Evolutionary conservation across 345 rosid genomes (phyloP).

Genomic region (Arabis alpina): DNA sequence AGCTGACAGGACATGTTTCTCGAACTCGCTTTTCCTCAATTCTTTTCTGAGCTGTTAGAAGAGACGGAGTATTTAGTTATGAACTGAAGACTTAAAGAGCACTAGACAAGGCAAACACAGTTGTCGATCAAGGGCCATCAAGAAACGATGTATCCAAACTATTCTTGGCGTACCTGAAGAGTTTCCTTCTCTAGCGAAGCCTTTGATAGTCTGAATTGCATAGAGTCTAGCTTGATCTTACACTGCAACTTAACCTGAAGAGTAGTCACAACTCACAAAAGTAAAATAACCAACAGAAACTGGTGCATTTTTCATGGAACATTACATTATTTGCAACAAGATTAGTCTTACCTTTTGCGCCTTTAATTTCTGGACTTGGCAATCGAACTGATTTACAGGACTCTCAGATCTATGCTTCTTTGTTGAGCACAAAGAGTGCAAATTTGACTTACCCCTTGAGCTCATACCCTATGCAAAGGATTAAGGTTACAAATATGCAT

Average conservation of each 20-base stretch:
- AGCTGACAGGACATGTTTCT: constrained; percentile 64
- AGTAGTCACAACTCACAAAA: constrained; percentile 19
- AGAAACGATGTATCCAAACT: background rate
- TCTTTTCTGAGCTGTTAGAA: constrained; percentile 77
- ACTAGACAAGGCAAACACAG: constrained; percentile 3
- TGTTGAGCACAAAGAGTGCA: constrained; percentile 56
- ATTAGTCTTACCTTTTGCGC: constrained; percentile 67
- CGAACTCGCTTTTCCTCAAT: constrained; percentile 63
- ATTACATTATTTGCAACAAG: constrained; percentile 13
- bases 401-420: constrained; percentile 34
- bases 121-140: background rate
- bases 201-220: constrained; percentile 73
- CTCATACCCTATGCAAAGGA: constrained; percentile 55
- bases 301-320: constrained; percentile 4
- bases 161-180: constrained; percentile 63
- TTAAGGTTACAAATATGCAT: constrained; percentile 16
- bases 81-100: background rate
- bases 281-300: constrained; percentile 13
- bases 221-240: constrained; percentile 81
- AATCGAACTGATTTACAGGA: constrained; percentile 49
- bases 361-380: constrained; percentile 76
- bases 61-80: constrained; percentile 16
- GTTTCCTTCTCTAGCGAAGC: constrained; percentile 77
- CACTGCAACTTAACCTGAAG: constrained; percentile 89
- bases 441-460: constrained; percentile 66